Percentiles rank a stretch among this genome's conserved stretches.
These are phyloP conservation scores for Eragrostis curvula DNA, from an alignment of 176 grass and related monocot genomes.

Conservation along the genomic window DNA sequence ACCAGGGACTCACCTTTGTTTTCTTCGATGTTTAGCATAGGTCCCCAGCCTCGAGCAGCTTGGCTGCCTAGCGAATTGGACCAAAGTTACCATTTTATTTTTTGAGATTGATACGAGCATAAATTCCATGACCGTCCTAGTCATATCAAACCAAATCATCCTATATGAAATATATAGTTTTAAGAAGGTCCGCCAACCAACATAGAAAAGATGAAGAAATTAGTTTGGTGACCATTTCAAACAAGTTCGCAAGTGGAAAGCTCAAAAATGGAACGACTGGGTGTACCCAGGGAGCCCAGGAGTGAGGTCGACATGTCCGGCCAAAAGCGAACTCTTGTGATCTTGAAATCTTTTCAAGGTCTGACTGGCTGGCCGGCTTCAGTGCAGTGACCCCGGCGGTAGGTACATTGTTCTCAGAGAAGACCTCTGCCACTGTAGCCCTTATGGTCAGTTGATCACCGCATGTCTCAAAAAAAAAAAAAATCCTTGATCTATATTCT, in stretches of 20 bases:
- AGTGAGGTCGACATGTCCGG: neutral
- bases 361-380: too few species aligned
- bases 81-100: too few species aligned
- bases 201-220: neutral
- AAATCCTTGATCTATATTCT: too few species aligned
- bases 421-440: too few species aligned
- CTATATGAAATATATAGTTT: neutral
- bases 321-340: neutral
- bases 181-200: neutral
- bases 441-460: too few species aligned
- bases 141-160: neutral
- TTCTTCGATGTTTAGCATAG: neutral
- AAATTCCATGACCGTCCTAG: neutral
- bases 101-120: neutral
- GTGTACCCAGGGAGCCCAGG: neutral
- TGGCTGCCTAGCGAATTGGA: too few species aligned
- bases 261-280: neutral
- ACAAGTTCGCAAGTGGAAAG: neutral
- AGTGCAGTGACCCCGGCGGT: too few species aligned
- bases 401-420: too few species aligned
- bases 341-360: too few species aligned
- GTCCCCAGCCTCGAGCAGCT: too few species aligned
- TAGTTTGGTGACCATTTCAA: neutral
- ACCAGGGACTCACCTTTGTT: too few species aligned
- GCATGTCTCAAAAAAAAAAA: too few species aligned